Evolutionary conservation across 2,329 filamentous ascomycete species (phyloP), one percentile per base, ranked within the genome.

Genomic region (Trichoderma atrobrunneum): DNA sequence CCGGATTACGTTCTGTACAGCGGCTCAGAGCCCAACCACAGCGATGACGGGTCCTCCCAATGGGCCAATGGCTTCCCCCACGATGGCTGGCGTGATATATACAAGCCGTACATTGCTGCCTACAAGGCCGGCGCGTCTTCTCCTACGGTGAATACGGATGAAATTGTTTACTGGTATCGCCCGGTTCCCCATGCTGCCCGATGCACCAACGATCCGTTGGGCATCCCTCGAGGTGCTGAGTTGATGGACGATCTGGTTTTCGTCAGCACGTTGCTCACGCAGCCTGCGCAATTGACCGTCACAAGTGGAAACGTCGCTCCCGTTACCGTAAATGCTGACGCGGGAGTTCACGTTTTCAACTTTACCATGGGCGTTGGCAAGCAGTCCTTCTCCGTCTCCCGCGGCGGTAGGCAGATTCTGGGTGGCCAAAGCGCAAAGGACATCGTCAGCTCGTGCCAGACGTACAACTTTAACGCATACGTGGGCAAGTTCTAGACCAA

Each of bases 41-140:
- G 82, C 72, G 83, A 83, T 61, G 85, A 82, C 73, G 85, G 82
- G 74, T 86, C 83, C 57, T 83, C 80, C 26, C 84, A 81, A 75
- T 85, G 83, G 84, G 83, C 82, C 63, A 81, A 84, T 54, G 82
- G 82, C 12, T 85, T 84, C 75, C 82, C 76, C 72, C 84, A 85
- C 73, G 82, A 73, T 34, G 75, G 70, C 57, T 76, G 75, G 75
- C 70, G 75, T 48, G 66, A 71, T 21, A 73, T 76, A 5, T 70
- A 69, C 72, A 75, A 73, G 72, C 75, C 75, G n/a, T 76, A 76
- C 36, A 76, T 76, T 62, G 60, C 72, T 18, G 75, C 75, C 18
- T 76, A 76, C 64, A 76, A 76, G 68, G 30, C 72, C 21, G 74
- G 75, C 16, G 73, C 72, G 4, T 70, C 36, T 11, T 32, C 72